phyloP scores from a whole-genome alignment of 108 stramenopile species.

The Epithemia pelagica region DNA sequence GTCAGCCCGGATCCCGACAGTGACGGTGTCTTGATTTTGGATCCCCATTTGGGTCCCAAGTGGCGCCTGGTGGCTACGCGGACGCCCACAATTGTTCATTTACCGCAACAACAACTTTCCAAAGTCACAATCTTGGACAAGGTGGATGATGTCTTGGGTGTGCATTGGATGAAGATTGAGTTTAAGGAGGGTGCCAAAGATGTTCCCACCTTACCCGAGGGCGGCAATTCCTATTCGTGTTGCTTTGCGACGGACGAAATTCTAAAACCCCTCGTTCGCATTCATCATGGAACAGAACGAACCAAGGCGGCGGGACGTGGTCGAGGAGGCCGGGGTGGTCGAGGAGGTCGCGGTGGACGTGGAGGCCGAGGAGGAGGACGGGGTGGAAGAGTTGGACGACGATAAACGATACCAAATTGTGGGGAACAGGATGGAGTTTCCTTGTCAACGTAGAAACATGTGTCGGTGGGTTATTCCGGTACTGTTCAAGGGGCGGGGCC shows the following conservation, averaged over 20 bases:
- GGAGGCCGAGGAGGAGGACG: constrained; percentile 22
- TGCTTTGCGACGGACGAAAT: constrained; percentile 71
- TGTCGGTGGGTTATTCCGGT: too few species aligned
- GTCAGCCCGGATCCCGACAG: constrained; percentile 80
- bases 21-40: constrained; percentile 79
- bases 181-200: constrained; percentile 57
- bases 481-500: too few species aligned
- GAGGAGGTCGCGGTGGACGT: constrained; percentile 50
- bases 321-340: constrained; percentile 45
- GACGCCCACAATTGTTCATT: constrained; percentile 59
- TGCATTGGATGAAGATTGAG: constrained; percentile 65
- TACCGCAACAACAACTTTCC: constrained; percentile 61
- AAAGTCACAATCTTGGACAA: constrained; percentile 69
- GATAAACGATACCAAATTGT: too few species aligned
- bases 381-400: not conserved
- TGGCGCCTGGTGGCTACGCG: constrained; percentile 71
- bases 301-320: constrained; percentile 53
- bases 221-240: constrained; percentile 44
- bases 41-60: constrained; percentile 75
- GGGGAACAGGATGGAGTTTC: too few species aligned
- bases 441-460: too few species aligned
- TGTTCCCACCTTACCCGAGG: constrained; percentile 48
- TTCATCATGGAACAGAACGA: constrained; percentile 74
- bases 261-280: constrained; percentile 51
- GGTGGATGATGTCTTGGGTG: constrained; percentile 61